phyloP scores from a whole-genome alignment of 345 rosid species.

The Lepidium didymum region DNA sequence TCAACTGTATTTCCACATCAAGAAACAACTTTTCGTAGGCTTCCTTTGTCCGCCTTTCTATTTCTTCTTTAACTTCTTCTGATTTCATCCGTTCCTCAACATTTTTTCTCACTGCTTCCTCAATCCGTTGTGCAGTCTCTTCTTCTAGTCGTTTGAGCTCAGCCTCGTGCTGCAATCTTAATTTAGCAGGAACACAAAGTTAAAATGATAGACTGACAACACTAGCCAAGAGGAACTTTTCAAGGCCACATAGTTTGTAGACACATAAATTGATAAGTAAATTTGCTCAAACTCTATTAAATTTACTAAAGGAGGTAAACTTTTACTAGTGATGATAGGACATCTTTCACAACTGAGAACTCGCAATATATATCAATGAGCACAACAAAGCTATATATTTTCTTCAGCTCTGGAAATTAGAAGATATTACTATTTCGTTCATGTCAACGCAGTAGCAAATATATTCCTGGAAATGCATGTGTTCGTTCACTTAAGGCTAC shows the following conservation, averaged over 20 bases:
- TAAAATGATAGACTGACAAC: not conserved
- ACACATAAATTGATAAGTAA: not conserved
- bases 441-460: not conserved
- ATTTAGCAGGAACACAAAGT: not conserved
- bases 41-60: conserved; percentile 51
- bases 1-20: conserved; percentile 51
- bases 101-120: conserved; percentile 69
- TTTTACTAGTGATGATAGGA: not conserved
- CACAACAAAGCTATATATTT: not conserved
- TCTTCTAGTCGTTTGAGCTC: conserved; percentile 63
- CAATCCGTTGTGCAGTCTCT: conserved; percentile 63
- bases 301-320: not conserved
- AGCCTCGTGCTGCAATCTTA: conserved; percentile 59
- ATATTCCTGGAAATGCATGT: not conserved
- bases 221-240: not conserved
- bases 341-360: not conserved
- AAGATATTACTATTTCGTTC: not conserved
- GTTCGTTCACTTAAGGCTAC: not conserved
- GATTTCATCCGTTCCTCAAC: conserved; percentile 64
- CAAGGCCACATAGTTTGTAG: not conserved
- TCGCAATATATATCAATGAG: not conserved
- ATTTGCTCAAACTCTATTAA: not conserved
- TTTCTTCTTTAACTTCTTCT: conserved; percentile 47
- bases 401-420: not conserved
- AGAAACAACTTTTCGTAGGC: conserved; percentile 59